A percentile compares a stretch with the other conserved stretches of the same genome.
phyloP scores from a whole-genome alignment of 495 filamentous ascomycete genomes.

The Penicillium antarcticum region DNA sequence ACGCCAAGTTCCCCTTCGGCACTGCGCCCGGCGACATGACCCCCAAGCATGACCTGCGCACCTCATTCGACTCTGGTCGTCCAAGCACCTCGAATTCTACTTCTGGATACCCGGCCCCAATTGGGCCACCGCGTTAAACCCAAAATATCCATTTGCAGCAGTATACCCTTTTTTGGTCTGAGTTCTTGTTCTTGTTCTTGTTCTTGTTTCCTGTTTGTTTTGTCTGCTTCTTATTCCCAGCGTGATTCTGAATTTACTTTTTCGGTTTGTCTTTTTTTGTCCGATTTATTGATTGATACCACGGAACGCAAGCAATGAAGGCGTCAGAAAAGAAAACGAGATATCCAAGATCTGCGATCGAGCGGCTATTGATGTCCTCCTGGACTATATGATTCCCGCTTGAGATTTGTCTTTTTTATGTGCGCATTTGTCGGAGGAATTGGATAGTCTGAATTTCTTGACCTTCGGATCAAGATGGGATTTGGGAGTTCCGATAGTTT shows the following conservation, averaged over 20 bases:
- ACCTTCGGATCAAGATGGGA: constrained; percentile 11
- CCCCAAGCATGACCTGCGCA: constrained; percentile 74
- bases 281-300: constrained; percentile 40
- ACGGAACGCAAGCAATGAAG: constrained; percentile 37
- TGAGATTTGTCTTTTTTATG: constrained; percentile 6
- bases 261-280: constrained; percentile 18
- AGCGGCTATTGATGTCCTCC: constrained; percentile 11
- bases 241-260: constrained; percentile 6
- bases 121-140: constrained; percentile 78
- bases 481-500: not conserved
- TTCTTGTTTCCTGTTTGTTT: constrained; percentile 15
- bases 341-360: constrained; percentile 33
- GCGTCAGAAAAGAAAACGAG: constrained; percentile 33
- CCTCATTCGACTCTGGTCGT: constrained; percentile 85
- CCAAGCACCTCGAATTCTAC: constrained; percentile 92
- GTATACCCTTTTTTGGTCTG: constrained; percentile 50
- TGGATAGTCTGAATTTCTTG: constrained; percentile 6
- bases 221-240: constrained; percentile 13
- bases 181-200: constrained; percentile 12
- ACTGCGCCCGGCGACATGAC: constrained; percentile 76
- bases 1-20: constrained; percentile 64
- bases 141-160: constrained; percentile 58
- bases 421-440: constrained; percentile 16
- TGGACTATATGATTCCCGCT: constrained; percentile 5
- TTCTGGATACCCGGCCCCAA: constrained; percentile 90